Evolutionary conservation across 176 grass and related monocot genomes (phyloP), one percentile per base, ranked within the genome.

Genomic region (Guadua angustifolia): DNA sequence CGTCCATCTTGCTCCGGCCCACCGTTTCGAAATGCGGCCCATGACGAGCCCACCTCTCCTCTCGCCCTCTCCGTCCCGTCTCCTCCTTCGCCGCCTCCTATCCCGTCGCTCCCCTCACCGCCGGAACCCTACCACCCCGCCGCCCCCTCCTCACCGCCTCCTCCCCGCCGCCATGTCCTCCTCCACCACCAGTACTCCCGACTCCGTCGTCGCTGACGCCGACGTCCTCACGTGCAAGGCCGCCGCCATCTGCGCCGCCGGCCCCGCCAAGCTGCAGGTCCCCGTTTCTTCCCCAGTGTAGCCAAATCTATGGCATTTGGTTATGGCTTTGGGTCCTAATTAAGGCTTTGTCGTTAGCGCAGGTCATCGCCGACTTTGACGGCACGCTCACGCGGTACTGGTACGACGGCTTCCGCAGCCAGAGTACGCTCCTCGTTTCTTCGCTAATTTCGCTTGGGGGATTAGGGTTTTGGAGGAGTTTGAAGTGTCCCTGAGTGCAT

Each of bases 331-430:
- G 29, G 11, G 22, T 2, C 44, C 52, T 77, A 17, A 85, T 14
- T 62, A 36, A 12, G 69, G 6, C 26, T 59, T 83, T 65, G 1
- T 16, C 29, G 29, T 68, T 19, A 17, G 45, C 32, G 17, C 53
- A 98, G 95, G 91, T 98, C 25, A 98, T 98, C 80, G 93, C 95
- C 3, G 95, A 98, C 76, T 98, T 98, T 82, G 95, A 98, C 55
- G 95, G 93, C 13, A 98, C 93, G 40, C 92, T 98, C 33, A 93
- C 93, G 46, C 88, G 86, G 83, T 98, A 98, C 85, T 98, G 95
- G 95, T 92, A 89, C 71, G 84, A 90, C 81, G 89, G 91, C 40
- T 53, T 38, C 55, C 95, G 95, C 13, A 93, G 95, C 63, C 93
- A 98, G 87, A 95, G 93, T 98, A 90, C 11, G 92, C 32, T 74